Evolutionary conservation across 2,329 filamentous ascomycete genomes (phyloP).

Genomic region (Didymella pomorum): DNA sequence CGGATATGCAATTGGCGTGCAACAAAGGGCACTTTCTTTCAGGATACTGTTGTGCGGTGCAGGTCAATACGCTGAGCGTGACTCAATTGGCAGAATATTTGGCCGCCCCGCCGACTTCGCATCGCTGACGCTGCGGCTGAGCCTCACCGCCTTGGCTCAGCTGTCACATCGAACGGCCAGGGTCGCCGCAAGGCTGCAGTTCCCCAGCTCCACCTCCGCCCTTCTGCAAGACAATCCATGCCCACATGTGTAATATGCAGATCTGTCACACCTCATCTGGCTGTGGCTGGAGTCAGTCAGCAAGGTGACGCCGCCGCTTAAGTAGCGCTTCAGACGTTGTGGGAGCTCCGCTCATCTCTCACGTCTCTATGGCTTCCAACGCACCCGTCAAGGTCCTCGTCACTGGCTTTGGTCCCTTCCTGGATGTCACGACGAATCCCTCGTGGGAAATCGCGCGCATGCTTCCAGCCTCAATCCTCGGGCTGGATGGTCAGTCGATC

Average conservation of each 20-base stretch:
- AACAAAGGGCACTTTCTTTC: conserved; percentile 1
- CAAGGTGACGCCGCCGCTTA: background rate
- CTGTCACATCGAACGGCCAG: background rate
- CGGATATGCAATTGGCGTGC: conserved; percentile 7
- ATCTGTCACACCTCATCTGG: background rate
- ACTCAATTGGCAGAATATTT: conserved; percentile 24
- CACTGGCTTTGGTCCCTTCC: conserved; percentile 69
- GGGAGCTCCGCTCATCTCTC: background rate
- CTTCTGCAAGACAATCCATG: conserved; percentile 2
- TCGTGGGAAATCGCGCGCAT: conserved; percentile 78
- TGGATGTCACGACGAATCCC: conserved; percentile 75
- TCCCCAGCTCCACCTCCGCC: background rate
- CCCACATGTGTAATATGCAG: background rate
- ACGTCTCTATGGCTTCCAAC: background rate
- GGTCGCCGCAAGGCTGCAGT: background rate
- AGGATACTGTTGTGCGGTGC: conserved; percentile 11
- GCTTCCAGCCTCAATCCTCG: conserved; percentile 56
- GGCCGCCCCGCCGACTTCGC: background rate
- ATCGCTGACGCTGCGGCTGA: background rate
- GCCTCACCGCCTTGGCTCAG: background rate
- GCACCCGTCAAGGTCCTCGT: conserved; percentile 53
- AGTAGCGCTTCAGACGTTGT: background rate
- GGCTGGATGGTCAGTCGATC: conserved; percentile 44
- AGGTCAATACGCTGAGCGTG: conserved; percentile 15
- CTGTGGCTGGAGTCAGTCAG: background rate